Conservation (phyloP, 2,329 filamentous ascomycete genomes). For the Sporothrix phasma region DNA sequence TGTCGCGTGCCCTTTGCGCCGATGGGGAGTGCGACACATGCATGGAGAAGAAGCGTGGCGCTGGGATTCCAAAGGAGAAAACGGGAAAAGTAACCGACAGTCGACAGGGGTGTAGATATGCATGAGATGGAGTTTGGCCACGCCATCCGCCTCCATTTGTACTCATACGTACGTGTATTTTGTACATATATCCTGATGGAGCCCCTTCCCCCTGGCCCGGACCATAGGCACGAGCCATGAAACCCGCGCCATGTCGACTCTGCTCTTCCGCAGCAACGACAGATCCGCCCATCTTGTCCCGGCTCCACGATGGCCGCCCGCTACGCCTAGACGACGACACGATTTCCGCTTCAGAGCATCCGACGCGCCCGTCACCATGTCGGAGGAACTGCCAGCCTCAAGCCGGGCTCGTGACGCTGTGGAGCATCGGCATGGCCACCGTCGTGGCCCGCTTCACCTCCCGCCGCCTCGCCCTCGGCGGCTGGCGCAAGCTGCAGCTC, state of each 20-base stretch:
- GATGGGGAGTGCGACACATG: neutral
- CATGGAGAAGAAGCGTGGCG: neutral
- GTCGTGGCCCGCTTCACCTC: constrained; percentile 20
- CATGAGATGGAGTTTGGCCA: too few species aligned
- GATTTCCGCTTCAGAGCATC: neutral
- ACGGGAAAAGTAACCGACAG: neutral
- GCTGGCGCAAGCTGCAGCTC: constrained; percentile 37
- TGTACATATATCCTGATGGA: neutral
- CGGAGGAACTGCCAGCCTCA: neutral
- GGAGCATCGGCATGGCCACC: constrained; percentile 16
- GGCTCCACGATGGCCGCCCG: neutral
- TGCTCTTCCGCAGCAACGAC: neutral
- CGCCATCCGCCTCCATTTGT: too few species aligned
- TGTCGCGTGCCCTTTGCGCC: neutral
- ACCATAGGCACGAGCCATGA: neutral
- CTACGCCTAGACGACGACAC: neutral
- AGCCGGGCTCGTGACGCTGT: constrained; percentile 19
- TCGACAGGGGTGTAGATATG: neutral
- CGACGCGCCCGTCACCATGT: neutral
- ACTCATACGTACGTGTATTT: too few species aligned
- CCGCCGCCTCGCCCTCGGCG: constrained; percentile 32
- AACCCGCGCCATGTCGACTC: neutral
- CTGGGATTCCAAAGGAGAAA: neutral
- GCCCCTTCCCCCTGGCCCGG: neutral
- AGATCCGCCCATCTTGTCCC: neutral